A percentile compares a stretch with the other conserved stretches of the same genome.
These are phyloP conservation scores for Coemansia sp. DNA, from an alignment of 192 early-diverging fungal genomes.

Conservation along the genomic window DNA sequence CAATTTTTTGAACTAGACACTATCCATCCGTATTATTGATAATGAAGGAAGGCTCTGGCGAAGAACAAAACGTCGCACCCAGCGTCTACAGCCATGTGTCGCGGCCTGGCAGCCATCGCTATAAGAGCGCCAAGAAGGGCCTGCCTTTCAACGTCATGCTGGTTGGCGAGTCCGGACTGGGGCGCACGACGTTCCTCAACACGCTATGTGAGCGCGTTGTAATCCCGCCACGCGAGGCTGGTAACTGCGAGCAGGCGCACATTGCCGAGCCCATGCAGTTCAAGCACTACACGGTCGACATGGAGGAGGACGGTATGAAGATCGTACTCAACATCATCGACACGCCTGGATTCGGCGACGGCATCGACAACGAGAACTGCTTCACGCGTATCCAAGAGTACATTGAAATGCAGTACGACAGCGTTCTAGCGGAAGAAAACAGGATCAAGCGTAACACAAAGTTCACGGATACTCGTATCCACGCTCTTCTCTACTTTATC, in stretches of 20 bases:
- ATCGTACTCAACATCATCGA: slow-evolving; percentile 97
- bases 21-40: neutral
- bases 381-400: slow-evolving; percentile 93
- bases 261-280: slow-evolving; percentile 90
- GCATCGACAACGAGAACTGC: slow-evolving; percentile 92
- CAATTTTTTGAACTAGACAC: slow-evolving; percentile 1
- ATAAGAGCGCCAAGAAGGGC: slow-evolving; percentile 97
- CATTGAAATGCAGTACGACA: slow-evolving; percentile 94
- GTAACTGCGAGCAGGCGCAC: slow-evolving; percentile 76
- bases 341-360: slow-evolving; percentile 98
- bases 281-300: slow-evolving; percentile 87
- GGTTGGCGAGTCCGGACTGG: slow-evolving; percentile 90
- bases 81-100: slow-evolving; percentile 58
- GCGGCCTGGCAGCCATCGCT: slow-evolving; percentile 64
- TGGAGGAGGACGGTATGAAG: slow-evolving; percentile 98
- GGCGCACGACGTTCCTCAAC: slow-evolving; percentile 99
- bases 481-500: slow-evolving; percentile 98
- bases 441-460: slow-evolving; percentile 83
- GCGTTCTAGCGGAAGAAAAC: slow-evolving; percentile 89
- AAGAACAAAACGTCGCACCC: slow-evolving; percentile 60
- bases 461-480: slow-evolving; percentile 95
- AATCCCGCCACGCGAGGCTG: slow-evolving; percentile 67
- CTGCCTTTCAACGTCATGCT: slow-evolving; percentile 98
- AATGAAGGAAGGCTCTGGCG: slow-evolving; percentile 55
- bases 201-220: slow-evolving; percentile 89